These are phyloP conservation scores for Pelargonium hybrid DNA, from an alignment of 441 rosid species.

Conservation along the genomic window DNA sequence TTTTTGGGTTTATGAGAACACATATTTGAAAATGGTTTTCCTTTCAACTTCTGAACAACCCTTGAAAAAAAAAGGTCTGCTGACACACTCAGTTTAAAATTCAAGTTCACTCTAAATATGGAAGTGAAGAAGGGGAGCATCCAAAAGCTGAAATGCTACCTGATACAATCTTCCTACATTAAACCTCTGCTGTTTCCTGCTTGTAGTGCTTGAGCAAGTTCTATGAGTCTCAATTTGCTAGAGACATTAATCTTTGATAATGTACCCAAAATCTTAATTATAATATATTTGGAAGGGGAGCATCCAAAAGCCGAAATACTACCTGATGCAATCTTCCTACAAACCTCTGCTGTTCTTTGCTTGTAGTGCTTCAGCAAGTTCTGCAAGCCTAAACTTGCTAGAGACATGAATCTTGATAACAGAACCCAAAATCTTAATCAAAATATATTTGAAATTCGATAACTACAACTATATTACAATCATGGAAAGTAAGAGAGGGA, in stretches of 20 bases:
- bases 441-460: no score
- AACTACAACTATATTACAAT: no score
- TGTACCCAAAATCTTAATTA: neutral
- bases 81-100: no score
- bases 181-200: conserved; percentile 71
- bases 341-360: no score
- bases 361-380: conserved; percentile 39
- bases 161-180: conserved; percentile 90
- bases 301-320: conserved; percentile 67
- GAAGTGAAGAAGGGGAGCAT: conserved; percentile 97
- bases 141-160: conserved; percentile 63
- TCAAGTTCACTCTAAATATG: conserved; percentile 21
- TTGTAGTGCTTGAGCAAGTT: conserved; percentile 50
- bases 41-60: neutral
- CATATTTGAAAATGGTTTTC: neutral
- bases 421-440: neutral
- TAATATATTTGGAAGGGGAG: conserved; percentile 31
- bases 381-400: conserved; percentile 59
- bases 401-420: conserved; percentile 31
- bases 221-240: conserved; percentile 60
- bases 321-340: conserved; percentile 91
- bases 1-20: neutral
- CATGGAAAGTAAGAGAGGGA: neutral
- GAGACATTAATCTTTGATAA: conserved; percentile 35
- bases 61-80: no score